Percentiles rank a stretch among this genome's conserved stretches.
These are phyloP conservation scores for Gastrolobium villosum DNA, from an alignment of 306 rosid genomes.

Conservation along the genomic window DNA sequence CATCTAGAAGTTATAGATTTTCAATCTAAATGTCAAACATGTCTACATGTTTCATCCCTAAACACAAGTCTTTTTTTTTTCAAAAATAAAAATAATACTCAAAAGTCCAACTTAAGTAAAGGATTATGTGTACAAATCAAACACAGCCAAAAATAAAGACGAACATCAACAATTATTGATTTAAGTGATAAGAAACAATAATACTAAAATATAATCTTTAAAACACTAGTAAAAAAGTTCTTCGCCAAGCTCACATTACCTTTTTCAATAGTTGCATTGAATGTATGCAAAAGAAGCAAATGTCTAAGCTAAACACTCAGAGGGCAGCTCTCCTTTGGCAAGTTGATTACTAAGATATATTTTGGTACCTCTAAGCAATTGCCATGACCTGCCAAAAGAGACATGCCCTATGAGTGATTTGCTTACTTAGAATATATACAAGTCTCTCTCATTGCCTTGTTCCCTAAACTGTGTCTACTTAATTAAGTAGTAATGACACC, in stretches of 20 bases:
- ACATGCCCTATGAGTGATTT: slow-evolving; percentile 42
- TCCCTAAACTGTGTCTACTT: not conserved
- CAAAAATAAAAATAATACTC: not conserved
- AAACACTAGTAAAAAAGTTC: not conserved
- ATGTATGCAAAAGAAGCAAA: not conserved
- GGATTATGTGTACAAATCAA: not conserved
- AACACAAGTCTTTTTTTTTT: not conserved
- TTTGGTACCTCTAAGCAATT: not conserved
- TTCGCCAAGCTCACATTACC: slow-evolving; percentile 4
- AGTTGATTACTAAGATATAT: not conserved
- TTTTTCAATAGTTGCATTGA: not conserved
- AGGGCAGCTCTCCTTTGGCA: slow-evolving; percentile 61
- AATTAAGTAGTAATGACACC: slow-evolving; percentile 7
- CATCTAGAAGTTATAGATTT: not conserved
- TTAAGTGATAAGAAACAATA: too few relatives aligned
- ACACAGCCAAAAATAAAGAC: not conserved
- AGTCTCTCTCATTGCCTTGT: slow-evolving; percentile 31
- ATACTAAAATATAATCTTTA: not conserved
- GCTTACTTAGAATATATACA: slow-evolving; percentile 40
- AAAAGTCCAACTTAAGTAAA: not conserved
- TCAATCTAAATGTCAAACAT: not conserved
- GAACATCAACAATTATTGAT: not conserved
- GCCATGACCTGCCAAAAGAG: slow-evolving; percentile 44
- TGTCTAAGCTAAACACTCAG: slow-evolving; percentile 48
- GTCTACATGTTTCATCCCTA: not conserved